Base-by-base conservation (phyloP, 371 early-diverging fungal genomes). In the Chytridium lagenaria region DNA sequence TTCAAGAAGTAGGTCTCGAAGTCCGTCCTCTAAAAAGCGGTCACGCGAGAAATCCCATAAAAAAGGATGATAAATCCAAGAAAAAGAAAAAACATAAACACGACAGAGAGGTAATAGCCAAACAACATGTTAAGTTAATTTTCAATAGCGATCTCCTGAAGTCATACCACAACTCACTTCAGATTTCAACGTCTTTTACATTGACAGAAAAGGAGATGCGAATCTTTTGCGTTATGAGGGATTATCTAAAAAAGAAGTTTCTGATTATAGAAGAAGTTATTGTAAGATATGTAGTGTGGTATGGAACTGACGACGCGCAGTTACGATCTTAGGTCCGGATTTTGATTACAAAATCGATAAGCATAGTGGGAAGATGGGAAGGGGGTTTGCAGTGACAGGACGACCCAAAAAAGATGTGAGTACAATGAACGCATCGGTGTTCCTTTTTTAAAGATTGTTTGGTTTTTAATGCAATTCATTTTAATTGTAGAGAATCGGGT, bases 191-290 rank as follows among this genome's bases (percentile, higher is more conserved):
- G 31, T 59, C 1, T 73, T 73, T 30, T 37, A 34, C 15, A n/a
- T 59, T 44, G 74, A 73, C 50, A 23, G 74, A 37, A 22, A 39
- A 37, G 74, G 74, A 16, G 74, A 73, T 36, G 16, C 22, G 16
- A 30, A 59, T 28, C 67, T 68, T 30, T n/a, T 33, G 16, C 30
- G 59, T 26, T 68, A 59, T 63, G 74, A 68, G 50, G 38, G 36
- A 38, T 26, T 33, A 16, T 28, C 34, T 49, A 10, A 23, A 28
- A 38, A 30, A 15, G 67, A 72, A 26, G 64, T 68, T 23, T 69
- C 74, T 10, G n/a, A 36, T 12, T 73, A 73, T 30, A 30, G 33
- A n/a, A 19, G 59, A 19, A 30, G 31, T 16, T 61, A 49, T 12
- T 39, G 70, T 75, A 50, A 70, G 55, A 30, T 19, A 26, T 16